Conservation (phyloP, 345 rosid genomes). For the Lenwebbia sp. region DNA sequence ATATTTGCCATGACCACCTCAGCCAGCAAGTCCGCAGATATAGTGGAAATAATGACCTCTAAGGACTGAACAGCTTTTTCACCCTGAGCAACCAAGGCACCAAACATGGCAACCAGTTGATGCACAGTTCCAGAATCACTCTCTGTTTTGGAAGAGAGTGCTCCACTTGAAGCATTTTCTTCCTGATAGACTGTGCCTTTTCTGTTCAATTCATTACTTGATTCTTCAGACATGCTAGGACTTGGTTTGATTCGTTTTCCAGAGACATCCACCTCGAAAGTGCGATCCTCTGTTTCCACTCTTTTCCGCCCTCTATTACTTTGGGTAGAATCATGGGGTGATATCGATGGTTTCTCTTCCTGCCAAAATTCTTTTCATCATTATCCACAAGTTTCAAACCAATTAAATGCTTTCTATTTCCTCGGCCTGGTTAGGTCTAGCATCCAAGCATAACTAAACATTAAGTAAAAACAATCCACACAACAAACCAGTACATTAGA, state of each 20-base stretch:
- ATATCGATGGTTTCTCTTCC: slow-evolving; percentile 32
- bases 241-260: slow-evolving; percentile 62
- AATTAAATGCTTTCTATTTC: not conserved
- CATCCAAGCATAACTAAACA: not conserved
- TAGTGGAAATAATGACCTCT: slow-evolving; percentile 88
- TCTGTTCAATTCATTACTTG: slow-evolving; percentile 36
- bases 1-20: slow-evolving; percentile 97
- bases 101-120: slow-evolving; percentile 89
- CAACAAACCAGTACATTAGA: slow-evolving; percentile 24
- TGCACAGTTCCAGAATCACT: slow-evolving; percentile 72
- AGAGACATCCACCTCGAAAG: slow-evolving; percentile 35
- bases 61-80: slow-evolving; percentile 77
- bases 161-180: slow-evolving; percentile 31
- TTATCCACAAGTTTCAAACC: slow-evolving; percentile 6
- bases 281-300: slow-evolving; percentile 39
- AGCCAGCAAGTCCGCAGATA: slow-evolving; percentile 89
- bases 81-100: slow-evolving; percentile 95
- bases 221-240: slow-evolving; percentile 49
- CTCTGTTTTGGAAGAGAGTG: slow-evolving; percentile 25
- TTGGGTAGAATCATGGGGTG: slow-evolving; percentile 26
- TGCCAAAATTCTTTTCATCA: slow-evolving; percentile 20
- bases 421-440: not conserved
- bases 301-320: slow-evolving; percentile 50
- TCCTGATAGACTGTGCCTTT: slow-evolving; percentile 25
- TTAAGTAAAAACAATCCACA: not conserved